These are phyloP conservation scores for Pythium pyrilobum DNA, from an alignment of 352 stramenopile genomes.

Conservation along the genomic window DNA sequence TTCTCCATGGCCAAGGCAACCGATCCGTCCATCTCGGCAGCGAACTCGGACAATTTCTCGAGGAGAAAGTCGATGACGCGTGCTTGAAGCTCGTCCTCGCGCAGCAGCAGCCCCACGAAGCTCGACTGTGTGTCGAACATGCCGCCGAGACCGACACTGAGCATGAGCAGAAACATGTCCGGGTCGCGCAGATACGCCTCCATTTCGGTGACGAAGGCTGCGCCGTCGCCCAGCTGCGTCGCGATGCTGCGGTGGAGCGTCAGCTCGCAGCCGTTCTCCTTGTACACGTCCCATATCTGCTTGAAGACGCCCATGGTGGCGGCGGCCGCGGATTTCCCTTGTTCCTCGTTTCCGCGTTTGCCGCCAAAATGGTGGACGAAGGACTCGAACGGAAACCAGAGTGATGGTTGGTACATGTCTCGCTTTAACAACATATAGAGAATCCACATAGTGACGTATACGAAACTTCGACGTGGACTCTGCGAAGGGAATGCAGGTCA, in stretches of 20 bases:
- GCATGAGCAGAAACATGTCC: constrained; percentile 39
- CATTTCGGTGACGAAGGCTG: constrained; percentile 30
- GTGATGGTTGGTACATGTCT: not conserved
- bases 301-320: constrained; percentile 28
- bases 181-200: constrained; percentile 30
- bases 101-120: constrained; percentile 51
- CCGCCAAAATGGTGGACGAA: constrained; percentile 2
- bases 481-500: no score
- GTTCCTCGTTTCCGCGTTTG: not conserved
- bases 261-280: constrained; percentile 35
- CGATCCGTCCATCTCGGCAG: constrained; percentile 24
- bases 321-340: not conserved
- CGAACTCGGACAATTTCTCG: constrained; percentile 48
- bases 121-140: constrained; percentile 39
- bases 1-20: constrained; percentile 28
- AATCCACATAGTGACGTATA: constrained; percentile 8
- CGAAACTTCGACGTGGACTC: not conserved
- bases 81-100: constrained; percentile 42
- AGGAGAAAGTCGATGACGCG: constrained; percentile 42
- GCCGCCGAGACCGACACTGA: constrained; percentile 37
- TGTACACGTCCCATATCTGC: constrained; percentile 40
- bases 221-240: constrained; percentile 17
- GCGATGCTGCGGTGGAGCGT: constrained; percentile 29
- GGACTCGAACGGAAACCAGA: not conserved
- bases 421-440: not conserved